Evolutionary conservation across 1,284 basidiomycete genomes (phyloP), one percentile per base, ranked within the genome.

Genomic region (Fomitopsis palustris): DNA sequence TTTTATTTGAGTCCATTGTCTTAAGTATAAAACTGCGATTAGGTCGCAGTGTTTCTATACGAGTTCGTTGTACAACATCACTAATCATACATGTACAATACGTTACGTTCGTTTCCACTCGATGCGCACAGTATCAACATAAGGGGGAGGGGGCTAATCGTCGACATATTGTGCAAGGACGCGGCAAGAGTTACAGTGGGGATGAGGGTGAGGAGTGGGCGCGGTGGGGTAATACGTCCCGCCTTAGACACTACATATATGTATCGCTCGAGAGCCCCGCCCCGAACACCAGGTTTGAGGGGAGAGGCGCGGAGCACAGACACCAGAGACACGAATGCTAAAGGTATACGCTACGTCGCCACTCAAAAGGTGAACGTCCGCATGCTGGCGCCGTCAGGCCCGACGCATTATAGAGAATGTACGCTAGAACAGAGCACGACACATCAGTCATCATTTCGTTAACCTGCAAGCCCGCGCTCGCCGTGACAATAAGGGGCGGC

Each of bases 331-430:
- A 51, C 27, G 33, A 9, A 19, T 17, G 25, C 29, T 29, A 19
- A 37, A 9, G 49, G 33, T 37, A 52, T 33, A 52, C 31, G 33
- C 3, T 33, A 33, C 12, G 49, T 52, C 49, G 49, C 49, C 49
- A 52, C 49, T 23, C 49, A 37, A 52, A 52, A 33, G 49, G 49
- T 52, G 49, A 52, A 52, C 49, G 49, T 52, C 49, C 49, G n/a
- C 49, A 52, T 52, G 49, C 31, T 29, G 31, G 47, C 19, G 31
- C 19, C 27, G n/a, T 33, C 47, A 51, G 21, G 17, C 12, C 43
- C 31, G 31, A 25, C 23, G 25, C 49, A 52, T 52, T 52, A 52
- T 19, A 27, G 49, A 52, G 31, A 33, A 33, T 35, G 31, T 52
- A 52, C 49, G 33, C 14, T 52, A 52, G 33, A 52, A 52, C 49